Evolutionary conservation across 495 filamentous ascomycete species (phyloP).

Genomic region (Friedmanniomyces endolithicus): DNA sequence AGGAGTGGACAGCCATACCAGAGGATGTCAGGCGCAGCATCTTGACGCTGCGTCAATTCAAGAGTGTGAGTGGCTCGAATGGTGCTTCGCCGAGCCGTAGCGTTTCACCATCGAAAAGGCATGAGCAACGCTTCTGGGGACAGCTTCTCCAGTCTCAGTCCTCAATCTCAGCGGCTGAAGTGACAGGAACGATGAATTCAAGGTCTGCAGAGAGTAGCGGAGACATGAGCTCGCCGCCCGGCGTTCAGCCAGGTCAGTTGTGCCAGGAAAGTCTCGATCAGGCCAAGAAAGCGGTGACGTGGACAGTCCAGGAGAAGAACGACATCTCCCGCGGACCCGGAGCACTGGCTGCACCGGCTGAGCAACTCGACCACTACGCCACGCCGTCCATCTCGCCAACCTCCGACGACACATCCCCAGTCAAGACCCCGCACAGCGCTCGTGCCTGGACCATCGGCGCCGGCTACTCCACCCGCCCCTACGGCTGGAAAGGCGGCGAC

Average conservation of each 20-base stretch:
- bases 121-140: conserved; percentile 10
- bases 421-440: conserved; percentile 1
- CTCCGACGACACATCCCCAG: conserved; percentile 8
- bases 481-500: conserved; percentile 18
- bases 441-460: conserved; percentile 11
- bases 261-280: neutral
- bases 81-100: neutral
- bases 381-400: conserved; percentile 1
- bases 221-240: neutral
- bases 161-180: neutral
- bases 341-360: neutral
- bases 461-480: neutral
- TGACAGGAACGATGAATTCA: neutral
- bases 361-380: neutral
- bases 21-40: neutral
- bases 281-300: conserved; percentile 1
- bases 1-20: neutral
- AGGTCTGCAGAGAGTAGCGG: no score
- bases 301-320: neutral
- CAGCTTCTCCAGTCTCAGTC: neutral
- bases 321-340: no score
- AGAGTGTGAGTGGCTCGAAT: neutral
- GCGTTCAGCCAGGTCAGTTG: conserved; percentile 5
- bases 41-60: neutral
- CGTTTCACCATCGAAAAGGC: conserved; percentile 1